These are phyloP conservation scores for Amanita phalloides DNA, from an alignment of 768 basidiomycete genomes.

Conservation along the genomic window DNA sequence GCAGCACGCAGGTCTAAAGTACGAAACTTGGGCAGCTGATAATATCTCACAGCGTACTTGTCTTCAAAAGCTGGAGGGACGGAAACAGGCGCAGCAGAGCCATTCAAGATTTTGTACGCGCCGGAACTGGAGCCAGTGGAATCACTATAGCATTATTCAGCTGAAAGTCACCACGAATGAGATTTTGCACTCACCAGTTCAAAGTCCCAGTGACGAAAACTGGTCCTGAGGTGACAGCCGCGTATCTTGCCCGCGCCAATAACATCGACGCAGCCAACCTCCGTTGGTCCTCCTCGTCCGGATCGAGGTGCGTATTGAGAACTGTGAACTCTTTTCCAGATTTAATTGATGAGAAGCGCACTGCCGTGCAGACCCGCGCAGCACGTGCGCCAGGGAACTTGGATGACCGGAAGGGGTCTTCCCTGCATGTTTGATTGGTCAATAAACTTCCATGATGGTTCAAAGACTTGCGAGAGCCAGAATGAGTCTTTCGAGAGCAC, in stretches of 20 bases:
- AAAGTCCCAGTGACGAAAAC: conserved; percentile 45
- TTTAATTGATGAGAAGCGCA: conserved; percentile 21
- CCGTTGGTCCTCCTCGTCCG: conserved; percentile 40
- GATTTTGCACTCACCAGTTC: conserved; percentile 23
- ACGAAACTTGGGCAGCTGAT: conserved; percentile 23
- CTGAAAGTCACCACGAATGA: not conserved
- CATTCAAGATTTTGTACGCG: conserved; percentile 42
- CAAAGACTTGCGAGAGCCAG: conserved; percentile 40
- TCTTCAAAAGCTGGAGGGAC: conserved; percentile 31
- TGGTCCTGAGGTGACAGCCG: conserved; percentile 28
- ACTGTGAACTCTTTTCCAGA: conserved; percentile 21
- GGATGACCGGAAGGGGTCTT: conserved; percentile 38
- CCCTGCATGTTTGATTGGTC: conserved; percentile 14
- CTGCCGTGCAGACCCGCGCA: conserved; percentile 35
- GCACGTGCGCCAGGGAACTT: conserved; percentile 39
- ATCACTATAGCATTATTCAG: conserved; percentile 17
- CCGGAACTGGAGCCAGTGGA: conserved; percentile 31
- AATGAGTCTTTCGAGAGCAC: conserved; percentile 36
- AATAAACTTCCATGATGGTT: not conserved
- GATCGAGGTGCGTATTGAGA: conserved; percentile 46
- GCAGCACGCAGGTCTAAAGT: conserved; percentile 33
- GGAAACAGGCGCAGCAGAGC: conserved; percentile 23
- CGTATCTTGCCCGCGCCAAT: conserved; percentile 36
- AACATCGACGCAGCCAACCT: conserved; percentile 42
- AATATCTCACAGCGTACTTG: conserved; percentile 23